Evolutionary conservation across 179 eudicot species (phyloP).

Genomic region (Heliamphora pulchella): DNA sequence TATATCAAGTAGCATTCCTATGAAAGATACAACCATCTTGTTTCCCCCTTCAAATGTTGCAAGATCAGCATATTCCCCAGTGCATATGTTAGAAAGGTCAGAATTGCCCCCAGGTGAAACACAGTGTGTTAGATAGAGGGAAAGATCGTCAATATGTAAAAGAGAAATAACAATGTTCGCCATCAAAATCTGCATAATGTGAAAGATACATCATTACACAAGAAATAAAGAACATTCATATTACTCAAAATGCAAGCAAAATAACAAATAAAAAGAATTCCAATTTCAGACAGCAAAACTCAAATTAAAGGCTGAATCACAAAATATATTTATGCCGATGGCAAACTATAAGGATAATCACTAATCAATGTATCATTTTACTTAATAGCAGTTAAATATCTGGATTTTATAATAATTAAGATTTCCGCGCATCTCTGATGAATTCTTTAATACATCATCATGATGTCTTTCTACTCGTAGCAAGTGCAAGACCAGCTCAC

Average conservation of each 20-base stretch:
- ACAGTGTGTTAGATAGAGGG: slow-evolving; percentile 46
- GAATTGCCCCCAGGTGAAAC: slow-evolving; percentile 36
- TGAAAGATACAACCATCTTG: slow-evolving; percentile 59
- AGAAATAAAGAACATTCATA: neutral
- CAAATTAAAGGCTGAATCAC: neutral
- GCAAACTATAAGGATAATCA: neutral
- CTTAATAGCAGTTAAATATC: neutral
- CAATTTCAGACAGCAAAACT: neutral
- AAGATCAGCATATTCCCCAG: slow-evolving; percentile 31
- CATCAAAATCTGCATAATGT: slow-evolving; percentile 66
- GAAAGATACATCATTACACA: slow-evolving; percentile 14
- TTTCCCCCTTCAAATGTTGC: slow-evolving; percentile 46
- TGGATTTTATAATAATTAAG: neutral
- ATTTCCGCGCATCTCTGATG: neutral
- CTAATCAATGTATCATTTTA: neutral
- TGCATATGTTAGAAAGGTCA: slow-evolving; percentile 22
- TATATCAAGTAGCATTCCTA: slow-evolving; percentile 56
- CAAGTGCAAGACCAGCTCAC: neutral
- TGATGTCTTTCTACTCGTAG: neutral
- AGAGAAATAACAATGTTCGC: slow-evolving; percentile 85
- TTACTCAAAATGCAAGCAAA: neutral
- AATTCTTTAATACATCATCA: neutral
- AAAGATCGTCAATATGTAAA: slow-evolving; percentile 67
- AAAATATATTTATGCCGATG: neutral
- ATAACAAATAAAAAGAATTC: neutral